A percentile compares a stretch with the other conserved stretches of the same genome.
phyloP scores from a whole-genome alignment of 805 yeast genomes.

The Millerozyma miso region DNA sequence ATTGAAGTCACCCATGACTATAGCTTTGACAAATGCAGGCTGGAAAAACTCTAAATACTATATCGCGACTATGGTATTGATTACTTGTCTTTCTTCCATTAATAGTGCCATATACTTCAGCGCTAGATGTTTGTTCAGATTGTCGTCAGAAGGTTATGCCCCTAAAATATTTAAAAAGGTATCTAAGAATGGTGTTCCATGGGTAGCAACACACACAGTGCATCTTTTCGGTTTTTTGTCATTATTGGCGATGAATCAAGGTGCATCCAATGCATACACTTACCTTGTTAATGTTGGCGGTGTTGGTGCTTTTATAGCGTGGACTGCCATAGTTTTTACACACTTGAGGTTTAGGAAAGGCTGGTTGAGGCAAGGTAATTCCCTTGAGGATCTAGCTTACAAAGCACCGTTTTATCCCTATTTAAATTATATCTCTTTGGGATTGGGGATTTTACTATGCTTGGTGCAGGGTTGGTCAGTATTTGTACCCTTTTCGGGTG shows the following conservation, averaged over 20 bases:
- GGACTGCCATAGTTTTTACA: slow-evolving; percentile 17
- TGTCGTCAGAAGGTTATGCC: slow-evolving; percentile 10
- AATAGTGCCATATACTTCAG: slow-evolving; percentile 10
- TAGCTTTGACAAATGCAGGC: slow-evolving; percentile 10
- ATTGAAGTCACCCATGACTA: slow-evolving; percentile 11
- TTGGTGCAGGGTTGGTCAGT: slow-evolving; percentile 21
- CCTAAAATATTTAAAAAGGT: slow-evolving; percentile 8
- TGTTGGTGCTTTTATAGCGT: slow-evolving; percentile 18
- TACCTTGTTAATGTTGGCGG: slow-evolving; percentile 17
- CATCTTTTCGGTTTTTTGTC: slow-evolving; percentile 17
- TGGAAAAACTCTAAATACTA: slow-evolving; percentile 11
- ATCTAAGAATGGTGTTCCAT: slow-evolving; percentile 11
- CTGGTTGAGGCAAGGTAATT: slow-evolving; percentile 15
- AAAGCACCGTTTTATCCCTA: slow-evolving; percentile 16
- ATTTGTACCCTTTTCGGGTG: slow-evolving; percentile 17
- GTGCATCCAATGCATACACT: slow-evolving; percentile 14
- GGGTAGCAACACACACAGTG: slow-evolving; percentile 9
- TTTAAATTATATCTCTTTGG: slow-evolving; percentile 10
- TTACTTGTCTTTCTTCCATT: slow-evolving; percentile 10
- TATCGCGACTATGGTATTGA: slow-evolving; percentile 9
- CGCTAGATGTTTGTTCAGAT: slow-evolving; percentile 6
- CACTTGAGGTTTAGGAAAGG: slow-evolving; percentile 18
- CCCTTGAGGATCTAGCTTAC: slow-evolving; percentile 11
- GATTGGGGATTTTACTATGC: slow-evolving; percentile 13
- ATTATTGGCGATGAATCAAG: slow-evolving; percentile 13